These are phyloP conservation scores for Nitzschia palea DNA, from an alignment of 108 stramenopile species.

Conservation along the genomic window DNA sequence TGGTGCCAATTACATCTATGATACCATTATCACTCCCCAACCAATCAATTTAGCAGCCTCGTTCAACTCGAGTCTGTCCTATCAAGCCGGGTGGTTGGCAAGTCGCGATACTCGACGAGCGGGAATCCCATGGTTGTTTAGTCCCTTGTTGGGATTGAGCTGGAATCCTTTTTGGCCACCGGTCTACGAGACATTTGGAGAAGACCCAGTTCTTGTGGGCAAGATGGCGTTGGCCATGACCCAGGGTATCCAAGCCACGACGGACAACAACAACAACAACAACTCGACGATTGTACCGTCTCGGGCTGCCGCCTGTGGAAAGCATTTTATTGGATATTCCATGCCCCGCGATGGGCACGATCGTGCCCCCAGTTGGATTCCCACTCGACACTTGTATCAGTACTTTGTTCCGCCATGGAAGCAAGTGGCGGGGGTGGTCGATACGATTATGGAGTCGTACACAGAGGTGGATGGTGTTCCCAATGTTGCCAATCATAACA, in stretches of 20 bases:
- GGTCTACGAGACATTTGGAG: slow-evolving; percentile 87
- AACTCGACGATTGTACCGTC: slow-evolving; percentile 34
- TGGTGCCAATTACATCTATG: slow-evolving; percentile 82
- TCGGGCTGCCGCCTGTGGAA: slow-evolving; percentile 79
- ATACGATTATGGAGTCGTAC: slow-evolving; percentile 84
- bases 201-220: slow-evolving; percentile 71
- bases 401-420: slow-evolving; percentile 80
- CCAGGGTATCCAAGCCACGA: slow-evolving; percentile 58
- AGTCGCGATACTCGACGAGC: slow-evolving; percentile 71
- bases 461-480: slow-evolving; percentile 73
- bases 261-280: slow-evolving; percentile 5
- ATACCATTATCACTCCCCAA: slow-evolving; percentile 70
- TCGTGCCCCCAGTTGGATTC: slow-evolving; percentile 70
- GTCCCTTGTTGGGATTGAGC: slow-evolving; percentile 77
- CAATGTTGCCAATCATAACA: slow-evolving; percentile 49
- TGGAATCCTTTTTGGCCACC: slow-evolving; percentile 73
- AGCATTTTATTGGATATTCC: slow-evolving; percentile 81
- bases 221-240: slow-evolving; percentile 66
- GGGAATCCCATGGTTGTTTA: slow-evolving; percentile 82
- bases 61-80: slow-evolving; percentile 59
- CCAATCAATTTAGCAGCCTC: slow-evolving; percentile 79
- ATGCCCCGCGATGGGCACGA: slow-evolving; percentile 73
- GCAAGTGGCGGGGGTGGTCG: slow-evolving; percentile 43
- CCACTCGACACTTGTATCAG: slow-evolving; percentile 72
- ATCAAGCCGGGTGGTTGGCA: slow-evolving; percentile 52